These are phyloP conservation scores for Penicillium malachiteum DNA, from an alignment of 495 filamentous ascomycete species.

Conservation along the genomic window DNA sequence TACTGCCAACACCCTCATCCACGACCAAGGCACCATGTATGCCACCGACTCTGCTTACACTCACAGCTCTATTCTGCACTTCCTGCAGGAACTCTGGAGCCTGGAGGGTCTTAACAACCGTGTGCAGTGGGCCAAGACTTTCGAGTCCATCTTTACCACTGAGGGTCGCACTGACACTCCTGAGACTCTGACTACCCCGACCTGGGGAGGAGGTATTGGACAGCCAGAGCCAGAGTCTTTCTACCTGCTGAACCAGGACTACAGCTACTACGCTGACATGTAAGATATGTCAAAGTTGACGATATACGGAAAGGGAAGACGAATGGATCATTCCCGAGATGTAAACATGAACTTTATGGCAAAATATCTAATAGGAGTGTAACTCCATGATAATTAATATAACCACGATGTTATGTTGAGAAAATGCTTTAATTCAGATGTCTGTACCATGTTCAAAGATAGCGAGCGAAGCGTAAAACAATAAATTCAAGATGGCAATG, in stretches of 20 bases:
- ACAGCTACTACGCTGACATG: constrained; percentile 27
- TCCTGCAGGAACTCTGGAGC: constrained; percentile 43
- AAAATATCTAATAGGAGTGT: too few relatives aligned
- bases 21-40: constrained; percentile 39
- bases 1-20: constrained; percentile 37
- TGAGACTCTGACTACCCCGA: constrained; percentile 28
- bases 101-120: constrained; percentile 43
- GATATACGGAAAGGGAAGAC: not conserved
- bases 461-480: not conserved
- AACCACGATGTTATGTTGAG: too few relatives aligned
- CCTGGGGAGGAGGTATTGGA: constrained; percentile 33
- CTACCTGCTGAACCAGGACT: constrained; percentile 34
- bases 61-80: constrained; percentile 42
- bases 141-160: constrained; percentile 40
- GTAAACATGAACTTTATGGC: too few relatives aligned
- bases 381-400: too few relatives aligned
- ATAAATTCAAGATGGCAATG: constrained; percentile 1
- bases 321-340: too few relatives aligned
- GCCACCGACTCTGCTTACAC: constrained; percentile 43
- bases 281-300: not conserved
- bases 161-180: constrained; percentile 30
- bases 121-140: constrained; percentile 41
- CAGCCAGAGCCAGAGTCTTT: constrained; percentile 33
- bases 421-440: too few relatives aligned
- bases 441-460: not conserved